Percentiles rank a stretch among this genome's conserved stretches.
These are phyloP conservation scores for Acanthamoeba polyphaga DNA, from an alignment of 208 protist species.

Conservation along the genomic window DNA sequence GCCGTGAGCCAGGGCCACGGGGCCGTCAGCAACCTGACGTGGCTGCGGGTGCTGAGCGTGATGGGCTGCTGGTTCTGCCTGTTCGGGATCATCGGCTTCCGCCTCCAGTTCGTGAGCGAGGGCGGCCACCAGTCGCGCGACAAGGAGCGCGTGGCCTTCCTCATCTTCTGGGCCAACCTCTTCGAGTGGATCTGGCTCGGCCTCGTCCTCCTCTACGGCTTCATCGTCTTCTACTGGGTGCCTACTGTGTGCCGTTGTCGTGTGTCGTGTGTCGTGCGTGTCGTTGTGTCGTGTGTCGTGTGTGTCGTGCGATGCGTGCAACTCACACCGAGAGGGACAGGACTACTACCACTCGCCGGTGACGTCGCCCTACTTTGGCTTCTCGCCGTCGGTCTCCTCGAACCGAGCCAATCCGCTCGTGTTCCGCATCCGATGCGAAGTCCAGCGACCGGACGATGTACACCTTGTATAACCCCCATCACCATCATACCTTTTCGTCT, in stretches of 20 bases:
- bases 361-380: neutral
- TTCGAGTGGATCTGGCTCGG: slow-evolving; percentile 56
- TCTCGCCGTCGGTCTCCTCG: neutral
- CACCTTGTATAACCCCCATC: neutral
- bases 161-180: slow-evolving; percentile 56
- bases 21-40: neutral
- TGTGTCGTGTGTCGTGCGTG: neutral
- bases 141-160: slow-evolving; percentile 44
- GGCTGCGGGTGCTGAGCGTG: slow-evolving; percentile 31
- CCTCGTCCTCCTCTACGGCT: slow-evolving; percentile 50
- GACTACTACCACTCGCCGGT: slow-evolving; percentile 49
- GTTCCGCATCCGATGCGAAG: slow-evolving; percentile 33
- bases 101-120: slow-evolving; percentile 41
- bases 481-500: neutral
- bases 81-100: slow-evolving; percentile 56
- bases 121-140: slow-evolving; percentile 53
- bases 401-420: slow-evolving; percentile 3
- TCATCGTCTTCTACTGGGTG: slow-evolving; percentile 51
- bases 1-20: neutral
- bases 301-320: neutral
- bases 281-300: no score
- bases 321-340: neutral
- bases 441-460: slow-evolving; percentile 47
- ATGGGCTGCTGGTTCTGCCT: slow-evolving; percentile 53
- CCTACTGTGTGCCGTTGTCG: neutral